A percentile compares a stretch with the other conserved stretches of the same genome.
Evolutionary conservation across 2,329 filamentous ascomycete genomes (phyloP).

Genomic region (Ophiostoma perfectum): DNA sequence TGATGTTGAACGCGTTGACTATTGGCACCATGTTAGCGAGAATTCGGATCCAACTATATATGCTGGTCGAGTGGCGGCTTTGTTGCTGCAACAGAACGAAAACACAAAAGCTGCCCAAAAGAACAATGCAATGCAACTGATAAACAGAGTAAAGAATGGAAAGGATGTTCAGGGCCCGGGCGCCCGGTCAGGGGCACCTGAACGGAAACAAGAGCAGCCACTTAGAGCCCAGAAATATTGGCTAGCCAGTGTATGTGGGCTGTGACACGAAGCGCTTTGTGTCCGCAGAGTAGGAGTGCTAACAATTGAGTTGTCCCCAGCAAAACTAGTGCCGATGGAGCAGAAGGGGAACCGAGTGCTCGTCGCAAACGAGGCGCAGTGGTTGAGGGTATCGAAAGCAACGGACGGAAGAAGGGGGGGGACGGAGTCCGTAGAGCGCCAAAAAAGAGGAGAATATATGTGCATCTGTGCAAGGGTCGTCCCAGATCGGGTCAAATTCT

Average conservation of each 20-base stretch:
- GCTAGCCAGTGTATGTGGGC: background rate
- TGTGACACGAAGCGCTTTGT: background rate
- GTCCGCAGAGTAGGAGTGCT: background rate
- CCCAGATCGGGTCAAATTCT: background rate
- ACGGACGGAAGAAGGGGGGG: background rate
- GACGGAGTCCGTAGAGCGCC: background rate
- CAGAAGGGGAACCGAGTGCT: background rate
- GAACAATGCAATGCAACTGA: background rate
- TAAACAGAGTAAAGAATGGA: background rate
- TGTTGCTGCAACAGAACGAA: background rate
- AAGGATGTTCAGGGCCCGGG: background rate
- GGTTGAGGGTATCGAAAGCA: background rate
- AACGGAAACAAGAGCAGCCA: background rate
- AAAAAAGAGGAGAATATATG: background rate
- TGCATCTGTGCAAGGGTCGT: background rate
- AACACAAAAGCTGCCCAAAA: background rate
- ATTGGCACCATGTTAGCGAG: constrained; percentile 25
- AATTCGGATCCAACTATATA: background rate
- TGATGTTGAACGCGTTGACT: constrained; percentile 46
- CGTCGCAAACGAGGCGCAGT: background rate
- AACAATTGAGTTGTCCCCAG: background rate
- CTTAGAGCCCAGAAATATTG: background rate
- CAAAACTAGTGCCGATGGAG: constrained; percentile 9
- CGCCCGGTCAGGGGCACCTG: background rate
- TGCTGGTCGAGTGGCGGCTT: background rate